Evolutionary conservation across 208 protist species (phyloP), one percentile per base, ranked within the genome.

Genomic region (Trypanosoma grayi): DNA sequence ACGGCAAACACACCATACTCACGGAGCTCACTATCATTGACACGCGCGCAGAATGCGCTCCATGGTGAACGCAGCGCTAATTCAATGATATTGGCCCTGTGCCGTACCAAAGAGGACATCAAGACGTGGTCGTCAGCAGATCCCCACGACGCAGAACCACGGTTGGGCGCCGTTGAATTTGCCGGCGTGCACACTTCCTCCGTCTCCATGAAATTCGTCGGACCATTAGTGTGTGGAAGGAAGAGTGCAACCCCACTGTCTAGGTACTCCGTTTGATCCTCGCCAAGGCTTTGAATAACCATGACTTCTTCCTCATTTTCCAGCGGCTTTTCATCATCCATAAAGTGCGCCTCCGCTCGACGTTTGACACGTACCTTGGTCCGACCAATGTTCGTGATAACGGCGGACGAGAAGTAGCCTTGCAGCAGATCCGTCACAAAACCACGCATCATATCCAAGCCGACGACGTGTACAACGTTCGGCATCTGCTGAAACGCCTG

Each of bases 391-490:
- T 65, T 36, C 14, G 47, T 45, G 4, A 51, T 20, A 18, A 30
- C 24, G 11, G 50, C 33, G 18, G 63, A 61, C 2, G 60, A 60
- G 28, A 63, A 62, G 53, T 81, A 78, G 28, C 50, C 67, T 24
- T 75, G 66, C 33, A 90, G 58, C 9, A 90, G 55, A 58, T 86
- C 85, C 3, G 77, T 83, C 11, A 92, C 73, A 56, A 94, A 87
- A 25, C 73, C 77, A 46, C 83, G 76, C 75, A 96, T 84, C 25
- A 64, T 81, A 59, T 76, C 66, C n/a, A 89, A 37, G 20, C 83
- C 81, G n/a, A 74, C 77, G 14, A 90, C 74, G 55, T 88, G 78
- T n/a, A 91, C 63, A 2, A 90, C 72, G 45, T 85, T 83, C 36
- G 87, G 70, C 43, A 91, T 75, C 73, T 94, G 80, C 14, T 73